Evolutionary conservation across 1,284 basidiomycete species (phyloP).

Genomic region (Heterobasidion parviporum): DNA sequence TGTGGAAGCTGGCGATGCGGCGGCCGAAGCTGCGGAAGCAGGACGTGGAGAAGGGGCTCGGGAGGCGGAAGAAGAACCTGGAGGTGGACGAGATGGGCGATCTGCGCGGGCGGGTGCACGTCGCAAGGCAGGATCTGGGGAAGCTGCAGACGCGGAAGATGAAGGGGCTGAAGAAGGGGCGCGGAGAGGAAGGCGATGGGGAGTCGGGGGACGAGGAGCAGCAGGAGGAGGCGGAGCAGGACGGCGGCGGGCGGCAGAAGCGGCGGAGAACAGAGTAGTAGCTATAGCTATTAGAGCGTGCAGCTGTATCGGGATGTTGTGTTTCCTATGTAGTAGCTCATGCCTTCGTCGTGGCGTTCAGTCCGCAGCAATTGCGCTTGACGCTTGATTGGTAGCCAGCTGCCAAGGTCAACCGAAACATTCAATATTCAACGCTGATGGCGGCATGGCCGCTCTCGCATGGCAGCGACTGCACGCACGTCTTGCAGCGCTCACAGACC

Average conservation of each 20-base stretch:
- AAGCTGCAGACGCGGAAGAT: slow-evolving; percentile 88
- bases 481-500: too few species aligned
- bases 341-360: too few species aligned
- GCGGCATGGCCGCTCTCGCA: too few species aligned
- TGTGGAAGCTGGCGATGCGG: slow-evolving; percentile 76
- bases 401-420: too few species aligned
- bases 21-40: slow-evolving; percentile 83
- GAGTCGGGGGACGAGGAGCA: slow-evolving; percentile 22
- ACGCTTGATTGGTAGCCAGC: too few species aligned
- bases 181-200: slow-evolving; percentile 21
- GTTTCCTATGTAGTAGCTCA: not conserved
- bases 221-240: slow-evolving; percentile 10
- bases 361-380: too few species aligned
- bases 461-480: too few species aligned
- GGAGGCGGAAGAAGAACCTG: slow-evolving; percentile 90
- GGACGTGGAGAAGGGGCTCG: slow-evolving; percentile 80
- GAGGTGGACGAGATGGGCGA: slow-evolving; percentile 99
- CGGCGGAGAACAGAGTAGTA: slow-evolving; percentile 11
- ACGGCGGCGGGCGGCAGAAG: slow-evolving; percentile 10
- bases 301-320: not conserved
- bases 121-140: slow-evolving; percentile 84
- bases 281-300: not conserved
- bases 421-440: too few species aligned
- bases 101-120: slow-evolving; percentile 83
- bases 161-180: slow-evolving; percentile 70